phyloP scores from a whole-genome alignment of 495 filamentous ascomycete genomes.

The Penicillium waksmanii region DNA sequence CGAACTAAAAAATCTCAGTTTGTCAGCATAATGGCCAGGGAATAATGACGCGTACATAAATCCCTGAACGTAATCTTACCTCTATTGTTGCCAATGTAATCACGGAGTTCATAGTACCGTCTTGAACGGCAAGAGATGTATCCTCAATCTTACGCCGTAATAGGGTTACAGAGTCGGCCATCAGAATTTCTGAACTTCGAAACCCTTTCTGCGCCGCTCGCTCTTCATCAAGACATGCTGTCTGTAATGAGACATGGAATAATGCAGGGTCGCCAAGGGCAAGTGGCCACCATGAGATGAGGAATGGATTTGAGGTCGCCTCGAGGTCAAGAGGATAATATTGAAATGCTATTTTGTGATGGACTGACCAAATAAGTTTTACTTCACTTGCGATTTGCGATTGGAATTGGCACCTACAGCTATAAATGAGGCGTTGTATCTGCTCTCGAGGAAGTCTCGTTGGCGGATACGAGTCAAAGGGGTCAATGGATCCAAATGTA shows the following conservation, averaged over 20 bases:
- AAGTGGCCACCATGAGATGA: conserved; percentile 58
- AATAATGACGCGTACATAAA: background rate
- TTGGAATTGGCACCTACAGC: conserved; percentile 38
- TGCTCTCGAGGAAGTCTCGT: conserved; percentile 49
- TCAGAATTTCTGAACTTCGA: conserved; percentile 50
- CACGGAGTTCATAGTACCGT: conserved; percentile 58
- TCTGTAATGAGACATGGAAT: conserved; percentile 57
- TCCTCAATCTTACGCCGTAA: conserved; percentile 49
- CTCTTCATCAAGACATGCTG: conserved; percentile 58
- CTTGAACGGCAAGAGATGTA: conserved; percentile 49
- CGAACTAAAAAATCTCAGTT: conserved; percentile 35
- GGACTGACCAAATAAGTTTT: conserved; percentile 34
- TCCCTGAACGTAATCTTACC: conserved; percentile 27
- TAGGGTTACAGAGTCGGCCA: conserved; percentile 54
- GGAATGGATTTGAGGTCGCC: conserved; percentile 51
- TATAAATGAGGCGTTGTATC: conserved; percentile 53
- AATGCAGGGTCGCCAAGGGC: conserved; percentile 54
- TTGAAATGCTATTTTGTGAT: conserved; percentile 56
- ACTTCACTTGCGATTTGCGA: background rate
- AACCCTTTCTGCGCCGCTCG: conserved; percentile 51
- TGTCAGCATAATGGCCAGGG: background rate
- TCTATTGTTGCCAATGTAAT: conserved; percentile 57
- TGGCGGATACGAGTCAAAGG: conserved; percentile 55
- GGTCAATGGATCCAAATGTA: conserved; percentile 42
- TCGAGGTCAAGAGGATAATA: conserved; percentile 58